phyloP scores from a whole-genome alignment of 164 flowering plant species.

The Vitis rotundifolia region DNA sequence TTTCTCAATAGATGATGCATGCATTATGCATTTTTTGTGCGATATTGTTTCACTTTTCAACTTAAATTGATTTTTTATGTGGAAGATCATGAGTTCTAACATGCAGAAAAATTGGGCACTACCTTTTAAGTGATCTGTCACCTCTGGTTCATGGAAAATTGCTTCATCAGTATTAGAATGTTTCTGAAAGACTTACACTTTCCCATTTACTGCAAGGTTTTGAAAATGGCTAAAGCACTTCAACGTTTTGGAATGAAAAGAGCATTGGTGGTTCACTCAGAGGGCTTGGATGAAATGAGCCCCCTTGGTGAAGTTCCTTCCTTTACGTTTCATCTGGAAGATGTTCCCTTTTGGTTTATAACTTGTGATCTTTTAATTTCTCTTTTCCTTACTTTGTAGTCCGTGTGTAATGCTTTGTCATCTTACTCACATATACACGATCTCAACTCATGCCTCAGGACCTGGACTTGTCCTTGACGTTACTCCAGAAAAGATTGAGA shows the following conservation, averaged over 20 bases:
- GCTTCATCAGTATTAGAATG: not conserved
- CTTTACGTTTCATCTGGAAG: not conserved
- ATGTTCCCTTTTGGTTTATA: not conserved
- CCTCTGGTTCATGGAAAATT: no score
- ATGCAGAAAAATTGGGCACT: not conserved
- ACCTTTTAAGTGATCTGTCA: no score
- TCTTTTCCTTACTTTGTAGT: not conserved
- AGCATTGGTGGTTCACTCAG: slow-evolving; percentile 86
- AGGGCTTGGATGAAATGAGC: slow-evolving; percentile 93
- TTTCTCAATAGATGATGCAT: no score
- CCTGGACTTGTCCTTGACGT: slow-evolving; percentile 81
- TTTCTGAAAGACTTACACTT: not conserved
- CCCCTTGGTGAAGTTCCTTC: slow-evolving; percentile 66
- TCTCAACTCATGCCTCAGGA: slow-evolving; percentile 38
- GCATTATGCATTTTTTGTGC: no score
- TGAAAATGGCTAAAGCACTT: slow-evolving; percentile 88
- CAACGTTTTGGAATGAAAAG: slow-evolving; percentile 89
- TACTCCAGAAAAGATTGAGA: slow-evolving; percentile 68
- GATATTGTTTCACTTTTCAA: no score
- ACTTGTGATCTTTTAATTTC: not conserved
- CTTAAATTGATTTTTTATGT: not conserved
- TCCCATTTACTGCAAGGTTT: slow-evolving; percentile 46
- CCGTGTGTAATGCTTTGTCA: not conserved
- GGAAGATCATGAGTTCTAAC: not conserved
- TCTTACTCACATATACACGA: not conserved